A percentile compares a stretch with the other conserved stretches of the same genome.
Evolutionary conservation across 176 grass and related monocot species (phyloP).

Genomic region (Aegilops bicornis): DNA sequence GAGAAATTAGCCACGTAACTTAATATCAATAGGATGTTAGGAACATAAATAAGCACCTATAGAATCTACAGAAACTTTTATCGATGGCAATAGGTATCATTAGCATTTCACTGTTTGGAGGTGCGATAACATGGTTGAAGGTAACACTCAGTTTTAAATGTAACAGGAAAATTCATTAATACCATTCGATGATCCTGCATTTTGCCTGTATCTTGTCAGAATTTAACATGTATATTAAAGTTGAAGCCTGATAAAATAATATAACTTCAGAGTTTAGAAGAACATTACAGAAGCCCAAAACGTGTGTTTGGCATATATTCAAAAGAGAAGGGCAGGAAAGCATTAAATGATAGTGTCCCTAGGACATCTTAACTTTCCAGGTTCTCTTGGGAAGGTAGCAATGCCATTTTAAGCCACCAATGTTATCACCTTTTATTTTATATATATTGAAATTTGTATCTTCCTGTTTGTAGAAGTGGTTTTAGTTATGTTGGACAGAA

Average conservation of each 20-base stretch:
- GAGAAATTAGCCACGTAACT: neutral
- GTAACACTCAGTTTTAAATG: neutral
- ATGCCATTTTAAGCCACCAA: neutral
- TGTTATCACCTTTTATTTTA: neutral
- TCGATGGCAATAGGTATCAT: neutral
- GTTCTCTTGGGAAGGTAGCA: neutral
- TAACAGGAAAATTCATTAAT: neutral
- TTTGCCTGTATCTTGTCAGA: neutral
- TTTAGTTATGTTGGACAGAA: neutral
- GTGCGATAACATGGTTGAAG: neutral
- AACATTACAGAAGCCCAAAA: neutral
- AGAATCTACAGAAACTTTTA: neutral
- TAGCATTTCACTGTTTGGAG: neutral
- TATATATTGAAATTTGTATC: neutral
- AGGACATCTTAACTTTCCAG: neutral
- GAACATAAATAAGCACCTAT: neutral
- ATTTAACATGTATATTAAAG: neutral
- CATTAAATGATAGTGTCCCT: neutral
- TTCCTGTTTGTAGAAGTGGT: neutral
- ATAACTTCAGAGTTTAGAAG: neutral
- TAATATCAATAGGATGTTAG: neutral
- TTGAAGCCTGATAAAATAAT: neutral
- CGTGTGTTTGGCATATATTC: constrained; percentile 7
- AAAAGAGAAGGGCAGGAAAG: constrained; percentile 5
- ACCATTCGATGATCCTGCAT: neutral